These are phyloP conservation scores for Claviceps arundinis DNA, from an alignment of 2,329 filamentous ascomycete species.

Conservation along the genomic window DNA sequence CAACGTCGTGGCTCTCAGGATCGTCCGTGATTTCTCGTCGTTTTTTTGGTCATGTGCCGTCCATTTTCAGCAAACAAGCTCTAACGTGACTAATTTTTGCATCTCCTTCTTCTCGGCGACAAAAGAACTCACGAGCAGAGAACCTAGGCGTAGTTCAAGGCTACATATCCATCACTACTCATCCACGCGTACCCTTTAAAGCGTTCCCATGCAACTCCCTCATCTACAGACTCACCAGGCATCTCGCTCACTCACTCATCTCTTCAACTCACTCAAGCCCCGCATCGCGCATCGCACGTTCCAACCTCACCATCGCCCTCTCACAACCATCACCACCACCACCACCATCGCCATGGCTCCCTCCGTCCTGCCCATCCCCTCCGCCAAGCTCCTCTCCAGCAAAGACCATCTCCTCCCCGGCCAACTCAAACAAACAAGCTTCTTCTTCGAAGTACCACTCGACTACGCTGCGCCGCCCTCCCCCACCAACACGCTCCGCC, in stretches of 20 bases:
- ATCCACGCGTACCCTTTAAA: too few species aligned
- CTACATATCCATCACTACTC: too few species aligned
- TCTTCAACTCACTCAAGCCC: background rate
- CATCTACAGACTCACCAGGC: background rate
- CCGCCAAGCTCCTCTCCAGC: slow-evolving; percentile 27
- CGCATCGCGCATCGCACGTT: background rate
- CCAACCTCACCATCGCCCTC: background rate
- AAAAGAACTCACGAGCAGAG: too few species aligned
- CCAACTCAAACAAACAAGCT: slow-evolving; percentile 62
- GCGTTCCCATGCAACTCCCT: too few species aligned
- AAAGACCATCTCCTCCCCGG: slow-evolving; percentile 38
- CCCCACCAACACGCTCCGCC: slow-evolving; percentile 44
- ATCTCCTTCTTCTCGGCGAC: too few species aligned
- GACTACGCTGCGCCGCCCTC: slow-evolving; percentile 56
- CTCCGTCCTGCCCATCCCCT: slow-evolving; percentile 15
- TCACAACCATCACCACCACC: background rate
- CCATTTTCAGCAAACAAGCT: too few species aligned
- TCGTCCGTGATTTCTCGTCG: too few species aligned
- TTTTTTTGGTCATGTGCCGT: too few species aligned
- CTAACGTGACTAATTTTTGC: too few species aligned
- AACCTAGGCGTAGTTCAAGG: too few species aligned
- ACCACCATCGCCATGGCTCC: slow-evolving; percentile 4
- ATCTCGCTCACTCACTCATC: background rate
- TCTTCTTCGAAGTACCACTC: slow-evolving; percentile 76
- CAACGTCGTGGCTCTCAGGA: too few species aligned